Evolutionary conservation across 495 filamentous ascomycete genomes (phyloP).

Genomic region (Clohesyomyces aquaticus): DNA sequence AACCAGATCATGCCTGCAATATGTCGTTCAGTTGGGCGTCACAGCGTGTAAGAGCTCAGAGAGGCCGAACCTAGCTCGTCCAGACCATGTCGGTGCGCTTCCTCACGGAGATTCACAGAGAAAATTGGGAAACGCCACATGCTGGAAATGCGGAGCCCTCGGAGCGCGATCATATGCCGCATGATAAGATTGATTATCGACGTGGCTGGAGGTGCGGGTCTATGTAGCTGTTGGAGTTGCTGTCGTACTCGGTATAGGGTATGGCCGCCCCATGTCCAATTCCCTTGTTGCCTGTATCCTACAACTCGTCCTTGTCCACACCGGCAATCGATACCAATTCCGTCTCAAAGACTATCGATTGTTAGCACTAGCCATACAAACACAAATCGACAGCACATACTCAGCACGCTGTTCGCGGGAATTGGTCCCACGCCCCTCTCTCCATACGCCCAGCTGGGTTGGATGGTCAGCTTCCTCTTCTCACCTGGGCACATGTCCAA

Average conservation of each 20-base stretch:
- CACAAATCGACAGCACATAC: conserved; percentile 25
- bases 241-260: background rate
- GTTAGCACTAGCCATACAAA: conserved; percentile 2
- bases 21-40: background rate
- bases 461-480: conserved; percentile 51
- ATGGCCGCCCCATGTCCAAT: background rate
- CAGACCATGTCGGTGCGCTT: background rate
- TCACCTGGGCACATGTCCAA: conserved; percentile 52
- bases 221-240: background rate
- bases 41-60: background rate
- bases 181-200: background rate
- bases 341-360: conserved; percentile 48
- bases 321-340: conserved; percentile 49
- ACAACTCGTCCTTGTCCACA: conserved; percentile 45
- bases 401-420: conserved; percentile 46
- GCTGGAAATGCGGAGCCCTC: background rate
- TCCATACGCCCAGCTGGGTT: conserved; percentile 51
- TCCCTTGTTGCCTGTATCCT: conserved; percentile 4
- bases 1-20: no score
- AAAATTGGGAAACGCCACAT: background rate
- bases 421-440: conserved; percentile 48
- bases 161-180: background rate
- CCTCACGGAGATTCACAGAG: background rate
- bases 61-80: background rate
- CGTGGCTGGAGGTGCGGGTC: background rate